A percentile compares a stretch with the other conserved stretches of the same genome.
These are phyloP conservation scores for Suillus discolor DNA, from an alignment of 768 basidiomycete genomes.

Conservation along the genomic window DNA sequence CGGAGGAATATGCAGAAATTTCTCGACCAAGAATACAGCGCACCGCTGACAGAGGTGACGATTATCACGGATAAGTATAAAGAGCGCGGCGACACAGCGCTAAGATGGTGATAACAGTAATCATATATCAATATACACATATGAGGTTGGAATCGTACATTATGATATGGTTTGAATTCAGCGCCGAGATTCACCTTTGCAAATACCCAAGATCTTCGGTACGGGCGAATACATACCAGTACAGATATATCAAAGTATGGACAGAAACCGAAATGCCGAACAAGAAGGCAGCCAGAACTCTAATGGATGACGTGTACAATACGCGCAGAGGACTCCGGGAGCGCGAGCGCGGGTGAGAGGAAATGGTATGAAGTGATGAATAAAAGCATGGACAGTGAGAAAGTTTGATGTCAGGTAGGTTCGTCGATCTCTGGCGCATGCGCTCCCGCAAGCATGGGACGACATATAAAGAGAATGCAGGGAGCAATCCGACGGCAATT, in stretches of 20 bases:
- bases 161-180: not conserved
- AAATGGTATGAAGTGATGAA: not conserved
- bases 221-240: not conserved
- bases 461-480: not conserved
- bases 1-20: constrained; percentile 2
- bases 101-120: not conserved
- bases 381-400: not conserved
- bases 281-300: not conserved
- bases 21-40: not conserved
- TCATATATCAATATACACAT: not conserved
- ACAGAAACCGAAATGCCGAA: not conserved
- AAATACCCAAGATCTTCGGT: not conserved
- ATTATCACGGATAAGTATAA: not conserved
- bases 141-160: not conserved
- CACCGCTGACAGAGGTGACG: not conserved
- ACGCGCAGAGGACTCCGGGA: no score
- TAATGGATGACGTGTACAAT: not conserved
- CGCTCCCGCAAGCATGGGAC: not conserved
- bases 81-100: not conserved
- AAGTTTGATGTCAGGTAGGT: constrained; percentile 1
- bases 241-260: not conserved
- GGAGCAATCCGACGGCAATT: no score
- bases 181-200: not conserved
- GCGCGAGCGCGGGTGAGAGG: not conserved
- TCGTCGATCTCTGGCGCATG: constrained; percentile 14